Evolutionary conservation across 371 early-diverging fungal genomes (phyloP).

Genomic region (Mortierella sp.): DNA sequence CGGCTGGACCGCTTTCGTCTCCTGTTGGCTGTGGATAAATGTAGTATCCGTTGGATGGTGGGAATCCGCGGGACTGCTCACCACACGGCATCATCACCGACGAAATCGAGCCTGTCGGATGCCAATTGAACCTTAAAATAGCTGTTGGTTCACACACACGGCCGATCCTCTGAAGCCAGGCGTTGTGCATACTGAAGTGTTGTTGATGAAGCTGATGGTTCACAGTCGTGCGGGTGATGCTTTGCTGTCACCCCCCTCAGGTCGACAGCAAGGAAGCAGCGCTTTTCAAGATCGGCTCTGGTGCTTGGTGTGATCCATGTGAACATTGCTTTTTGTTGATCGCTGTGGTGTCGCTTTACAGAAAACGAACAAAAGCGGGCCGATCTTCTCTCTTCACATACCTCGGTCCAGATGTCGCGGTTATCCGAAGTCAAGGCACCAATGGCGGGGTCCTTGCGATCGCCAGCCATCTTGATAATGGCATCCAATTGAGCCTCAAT

Average conservation of each 20-base stretch:
- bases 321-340: background rate
- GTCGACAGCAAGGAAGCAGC: background rate
- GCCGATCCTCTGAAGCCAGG: background rate
- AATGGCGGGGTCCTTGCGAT: slow-evolving; percentile 75
- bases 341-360: slow-evolving; percentile 5
- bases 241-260: background rate
- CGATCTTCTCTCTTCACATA: slow-evolving; percentile 8
- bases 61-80: too few relatives aligned
- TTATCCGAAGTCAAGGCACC: slow-evolving; percentile 94
- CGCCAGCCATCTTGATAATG: slow-evolving; percentile 83
- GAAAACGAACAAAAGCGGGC: background rate
- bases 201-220: slow-evolving; percentile 1
- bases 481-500: slow-evolving; percentile 66
- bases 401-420: slow-evolving; percentile 86
- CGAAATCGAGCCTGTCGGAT: too few relatives aligned
- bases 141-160: background rate
- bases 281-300: too few relatives aligned
- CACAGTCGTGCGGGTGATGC: background rate
- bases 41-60: too few relatives aligned
- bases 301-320: too few relatives aligned
- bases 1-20: too few relatives aligned
- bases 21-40: too few relatives aligned
- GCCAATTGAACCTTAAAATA: too few relatives aligned
- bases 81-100: too few relatives aligned
- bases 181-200: slow-evolving; percentile 3